Base-by-base conservation (phyloP, 2,329 filamentous ascomycete genomes). In the Gaeumannomyces tritici region DNA sequence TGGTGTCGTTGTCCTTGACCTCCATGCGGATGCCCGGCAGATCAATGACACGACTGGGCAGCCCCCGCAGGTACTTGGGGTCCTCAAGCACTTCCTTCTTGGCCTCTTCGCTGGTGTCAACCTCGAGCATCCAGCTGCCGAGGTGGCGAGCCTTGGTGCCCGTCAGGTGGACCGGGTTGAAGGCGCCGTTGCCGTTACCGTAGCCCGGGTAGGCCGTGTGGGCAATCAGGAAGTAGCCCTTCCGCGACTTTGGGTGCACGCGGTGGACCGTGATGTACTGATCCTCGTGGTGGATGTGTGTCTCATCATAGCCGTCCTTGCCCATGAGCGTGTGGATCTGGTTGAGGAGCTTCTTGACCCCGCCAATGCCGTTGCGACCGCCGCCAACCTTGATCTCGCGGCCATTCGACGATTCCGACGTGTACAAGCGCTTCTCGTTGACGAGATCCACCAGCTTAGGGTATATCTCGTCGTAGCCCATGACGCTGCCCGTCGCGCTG, bases 401-500 rank as follows among this genome's bases (percentile, higher is more conserved):
- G 3, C 73, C 71, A 11, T 79, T 81, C 2, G 91, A 96, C 54
- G 87, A 93, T 63, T 85, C 81, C 0, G 91, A 95, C 0, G 85
- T 85, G 74, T 99, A 99, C 2, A 89, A 78, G 42, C 95, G 84
- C 28, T 84, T 96, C 74, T 99, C 95, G 62, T 91, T 86, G 21
- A 99, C 95, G 21, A 99, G 83, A 69, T 99, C 92, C n/a, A 99
- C 86, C 62, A 97, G 81, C 68, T 89, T 88, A 1, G 95, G 95
- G 69, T 98, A 99, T 64, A 98, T 87, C 74, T 99, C 95, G 71
- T 99, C 95, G 70, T 96, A 98, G 1, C 95, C 95, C 87, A 98
- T 96, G 59, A 98, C 95, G 71, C 95, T 98, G 57, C 95, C 95
- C 9, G 89, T 93, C 1, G 93, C 91, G 69, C 91, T 96, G 28